A percentile compares a stretch with the other conserved stretches of the same genome.
phyloP scores from a whole-genome alignment of 2,329 filamentous ascomycete genomes.

The Exutisphaerella laricina region DNA sequence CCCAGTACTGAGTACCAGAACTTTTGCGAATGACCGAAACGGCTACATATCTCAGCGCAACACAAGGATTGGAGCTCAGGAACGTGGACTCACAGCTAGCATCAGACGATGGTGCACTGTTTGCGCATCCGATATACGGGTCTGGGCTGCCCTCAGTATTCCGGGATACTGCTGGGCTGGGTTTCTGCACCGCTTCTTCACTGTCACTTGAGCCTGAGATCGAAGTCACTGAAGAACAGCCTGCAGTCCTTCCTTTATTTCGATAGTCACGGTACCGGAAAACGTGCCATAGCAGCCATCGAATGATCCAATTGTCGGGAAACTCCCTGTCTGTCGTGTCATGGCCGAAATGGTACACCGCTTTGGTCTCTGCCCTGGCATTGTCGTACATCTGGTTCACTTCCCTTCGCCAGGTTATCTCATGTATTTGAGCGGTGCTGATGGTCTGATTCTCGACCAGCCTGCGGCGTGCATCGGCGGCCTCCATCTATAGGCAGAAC shows the following conservation, averaged over 20 bases:
- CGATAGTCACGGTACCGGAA: constrained; percentile 43
- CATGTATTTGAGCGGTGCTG: constrained; percentile 41
- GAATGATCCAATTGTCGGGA: constrained; percentile 46
- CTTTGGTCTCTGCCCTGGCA: constrained; percentile 34
- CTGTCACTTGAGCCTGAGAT: constrained; percentile 1
- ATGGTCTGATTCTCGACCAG: constrained; percentile 32
- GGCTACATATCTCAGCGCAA: not conserved
- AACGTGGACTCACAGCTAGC: not conserved
- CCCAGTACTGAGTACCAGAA: constrained; percentile 3
- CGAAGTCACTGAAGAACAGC: constrained; percentile 1
- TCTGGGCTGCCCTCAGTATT: not conserved
- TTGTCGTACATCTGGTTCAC: constrained; percentile 36
- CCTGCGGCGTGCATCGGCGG: constrained; percentile 34
- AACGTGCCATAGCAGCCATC: constrained; percentile 46
- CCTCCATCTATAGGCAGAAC: constrained; percentile 35
- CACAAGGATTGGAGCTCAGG: not conserved
- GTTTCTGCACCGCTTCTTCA: not conserved
- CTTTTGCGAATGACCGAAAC: not conserved
- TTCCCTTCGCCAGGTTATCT: constrained; percentile 41
- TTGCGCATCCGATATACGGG: not conserved
- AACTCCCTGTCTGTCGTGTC: constrained; percentile 33
- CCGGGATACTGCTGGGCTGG: not conserved
- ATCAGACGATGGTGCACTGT: not conserved
- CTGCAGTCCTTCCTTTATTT: constrained; percentile 25
- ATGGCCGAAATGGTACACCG: constrained; percentile 38